Base-by-base conservation (phyloP, 352 stramenopile species). In the Phytophthora sp. region DNA sequence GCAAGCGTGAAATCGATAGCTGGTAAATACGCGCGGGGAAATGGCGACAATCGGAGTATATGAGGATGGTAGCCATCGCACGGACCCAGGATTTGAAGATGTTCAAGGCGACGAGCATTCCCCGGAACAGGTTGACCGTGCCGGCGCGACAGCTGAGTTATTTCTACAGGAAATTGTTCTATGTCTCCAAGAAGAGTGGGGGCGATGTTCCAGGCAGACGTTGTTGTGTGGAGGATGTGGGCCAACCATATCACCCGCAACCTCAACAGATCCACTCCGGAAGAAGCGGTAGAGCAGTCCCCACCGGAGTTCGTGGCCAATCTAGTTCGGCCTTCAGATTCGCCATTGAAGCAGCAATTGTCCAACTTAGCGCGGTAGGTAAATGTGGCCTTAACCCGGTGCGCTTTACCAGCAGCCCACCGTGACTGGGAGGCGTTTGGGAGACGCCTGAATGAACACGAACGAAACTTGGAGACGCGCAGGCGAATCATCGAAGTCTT, bases 31-130 rank as follows among this genome's bases (percentile, higher is more conserved):
- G 31, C 44, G 42, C 27, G 16, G 42, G 16, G 16, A 55, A 30
- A 63, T 44, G 12, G 21, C 49, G 8, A 63, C 42, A 29, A 18
- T 63, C 16, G 55, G 47, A 15, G 39, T 63, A 13, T 55, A 55
- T 16, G 30, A 63, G 44, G 54, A 49, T 49, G 55, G n/a, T 21
- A 38, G 18, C 44, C 11, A 49, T 63, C 12, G 20, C 30, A 29
- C 36, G 31, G 30, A n/a, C n/a, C 30, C 55, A 63, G 21, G 55
- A 63, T 39, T 31, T 11, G 2, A 31, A 63, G 21, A 30, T 41
- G 26, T 63, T 63, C 7, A 15, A 20, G 27, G 21, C 42, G 38
- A 16, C 42, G 2, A 55, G 44, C 30, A 55, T 63, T 18, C 42
- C 23, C 13, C 55, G 29, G 2, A 7, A 54, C 11, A 15, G 49